Evolutionary conservation across 116 monocot genomes (phyloP), one percentile per base, ranked within the genome.

Genomic region (Iris pallida): DNA sequence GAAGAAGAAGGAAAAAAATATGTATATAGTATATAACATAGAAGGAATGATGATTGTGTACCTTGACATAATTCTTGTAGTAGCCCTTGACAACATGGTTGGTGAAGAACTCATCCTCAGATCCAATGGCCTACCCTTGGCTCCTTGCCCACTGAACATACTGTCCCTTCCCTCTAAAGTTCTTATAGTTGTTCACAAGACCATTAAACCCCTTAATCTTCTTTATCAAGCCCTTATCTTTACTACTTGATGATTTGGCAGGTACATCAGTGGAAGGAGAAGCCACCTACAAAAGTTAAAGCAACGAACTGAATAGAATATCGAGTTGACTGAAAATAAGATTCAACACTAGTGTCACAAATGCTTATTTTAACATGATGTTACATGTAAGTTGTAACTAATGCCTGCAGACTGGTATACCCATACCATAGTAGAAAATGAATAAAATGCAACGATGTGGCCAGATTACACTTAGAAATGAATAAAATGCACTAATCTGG

Each of bases 41-140:
- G 41, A 43, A 15, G 15, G 16, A n/a, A 15, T 54, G 14, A 0
- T 18, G 30, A n/a, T 6, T 18, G 4, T 5, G 55, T 79, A 90
- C 97, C 87, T 85, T 92, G 16, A 97, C 74, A 83, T 97, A 92
- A 69, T 92, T 90, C 81, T 87, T 97, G 79, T 87, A 97, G 67
- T 64, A 85, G 4, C 69, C 73, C 60, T 78, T 92, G 51, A 81
- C 87, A 54, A 97, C 75, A 80, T 75, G 70, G 49, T 90, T 89
- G 9, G 85, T 85, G 85, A 87, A 97, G 87, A 97, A 97, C 4
- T 87, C 92, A 80, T 97, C 97, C 59, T 92, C 87, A 70, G 92
- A 92, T 46, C 53, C 67, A 67, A 97, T 77, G 69, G 43, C 49
- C 71, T 91, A 89, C 41, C 97, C 97, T 48, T 85, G 83, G 57